Base-by-base conservation (phyloP, 139 green algal genomes). In the Pycnococcus provasolii region DNA sequence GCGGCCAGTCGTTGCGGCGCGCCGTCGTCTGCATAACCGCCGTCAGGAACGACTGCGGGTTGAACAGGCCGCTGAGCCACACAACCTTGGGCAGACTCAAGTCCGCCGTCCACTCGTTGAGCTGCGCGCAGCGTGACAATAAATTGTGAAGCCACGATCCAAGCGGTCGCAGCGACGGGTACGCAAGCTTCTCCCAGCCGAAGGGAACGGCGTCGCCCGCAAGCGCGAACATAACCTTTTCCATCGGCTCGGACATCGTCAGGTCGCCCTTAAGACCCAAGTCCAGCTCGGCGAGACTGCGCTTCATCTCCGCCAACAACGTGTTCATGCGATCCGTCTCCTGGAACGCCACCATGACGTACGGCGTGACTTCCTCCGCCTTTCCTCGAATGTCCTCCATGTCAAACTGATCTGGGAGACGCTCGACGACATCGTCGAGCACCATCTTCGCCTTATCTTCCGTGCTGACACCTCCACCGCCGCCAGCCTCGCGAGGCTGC, bases 21-120 rank as follows among this genome's bases (percentile, higher is more conserved):
- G 89, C 89, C 0, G 88, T 95, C 11, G 89, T 91, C 66, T 73
- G 66, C 83, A 93, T 91, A n/a, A 96, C 88, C 0, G 90, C 90
- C 9, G 89, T 96, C 4, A 96, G 76, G 79, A 96, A 95, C 4
- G 85, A 89, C 83, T 92, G 84, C 3, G 90, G 90, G 76, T 95
- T 95, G 84, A 95, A 95, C 57, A 96, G 80, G 6, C 85, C 85
- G 4, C 53, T 46, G 4, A 81, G 55, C 52, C 59, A 76, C 41
- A 42, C 66, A 0, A 83, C 83, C 80, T 91, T 90, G 54, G 84
- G 87, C 62, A 90, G 73, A 11, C 69, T 68, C 71, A 93, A 66
- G 71, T 93, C 86, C 4, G 54, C 54, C 4, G 82, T 90, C 89
- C 89, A 95, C 42, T 94, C 89, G 1, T 66, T 64, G 53, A 95